Evolutionary conservation across 768 basidiomycete genomes (phyloP).

Genomic region (Auricularia heimuer): DNA sequence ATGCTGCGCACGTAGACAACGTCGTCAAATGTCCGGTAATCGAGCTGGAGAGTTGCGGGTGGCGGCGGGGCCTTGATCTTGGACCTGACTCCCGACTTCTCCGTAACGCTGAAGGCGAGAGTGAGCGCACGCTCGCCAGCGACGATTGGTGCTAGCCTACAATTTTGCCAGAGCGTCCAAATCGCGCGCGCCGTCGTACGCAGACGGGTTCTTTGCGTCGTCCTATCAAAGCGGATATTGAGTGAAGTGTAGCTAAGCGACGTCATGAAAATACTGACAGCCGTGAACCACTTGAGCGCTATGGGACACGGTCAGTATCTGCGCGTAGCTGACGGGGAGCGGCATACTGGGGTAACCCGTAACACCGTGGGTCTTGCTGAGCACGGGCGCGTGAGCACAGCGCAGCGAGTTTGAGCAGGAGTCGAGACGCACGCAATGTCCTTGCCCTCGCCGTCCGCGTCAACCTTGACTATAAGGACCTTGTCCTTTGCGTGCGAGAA

Average conservation of each 20-base stretch:
- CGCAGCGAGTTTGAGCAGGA: not conserved
- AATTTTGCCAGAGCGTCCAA: conserved; percentile 65
- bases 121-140: not conserved
- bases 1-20: conserved; percentile 41
- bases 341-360: conserved; percentile 79
- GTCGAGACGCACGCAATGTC: conserved; percentile 42
- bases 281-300: conserved; percentile 86
- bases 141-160: conserved; percentile 34
- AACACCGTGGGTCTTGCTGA: conserved; percentile 52
- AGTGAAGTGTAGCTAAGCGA: not conserved
- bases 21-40: conserved; percentile 63
- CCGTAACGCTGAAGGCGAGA: conserved; percentile 44
- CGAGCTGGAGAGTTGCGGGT: conserved; percentile 56
- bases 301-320: conserved; percentile 6
- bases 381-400: not conserved
- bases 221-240: conserved; percentile 22
- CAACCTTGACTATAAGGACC: conserved; percentile 83
- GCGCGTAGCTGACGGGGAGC: not conserved
- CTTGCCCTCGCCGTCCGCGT: conserved; percentile 82
- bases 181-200: conserved; percentile 73
- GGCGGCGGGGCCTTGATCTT: conserved; percentile 79
- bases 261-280: not conserved
- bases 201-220: conserved; percentile 47
- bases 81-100: conserved; percentile 75
- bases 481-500: conserved; percentile 70